These are phyloP conservation scores for Colletotrichum noveboracense DNA, from an alignment of 2,329 filamentous ascomycete genomes.

Conservation along the genomic window DNA sequence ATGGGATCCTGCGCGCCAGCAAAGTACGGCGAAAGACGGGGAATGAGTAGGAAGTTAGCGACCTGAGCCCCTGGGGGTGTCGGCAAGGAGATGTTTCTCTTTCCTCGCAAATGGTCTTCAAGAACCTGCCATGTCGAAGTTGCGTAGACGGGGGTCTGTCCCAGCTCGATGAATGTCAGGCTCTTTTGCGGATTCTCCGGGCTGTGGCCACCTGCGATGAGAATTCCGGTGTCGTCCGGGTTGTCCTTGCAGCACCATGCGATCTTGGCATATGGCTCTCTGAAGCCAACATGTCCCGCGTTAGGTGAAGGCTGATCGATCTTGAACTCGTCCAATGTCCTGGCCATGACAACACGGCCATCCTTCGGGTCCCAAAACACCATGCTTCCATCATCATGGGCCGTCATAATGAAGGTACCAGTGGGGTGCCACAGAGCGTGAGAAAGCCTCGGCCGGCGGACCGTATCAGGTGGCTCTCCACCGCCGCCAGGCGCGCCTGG, in stretches of 20 bases:
- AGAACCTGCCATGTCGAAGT: conserved; percentile 91
- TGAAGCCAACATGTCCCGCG: conserved; percentile 60
- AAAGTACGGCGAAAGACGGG: conserved; percentile 84
- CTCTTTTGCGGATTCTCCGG: conserved; percentile 73
- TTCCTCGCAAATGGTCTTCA: conserved; percentile 79
- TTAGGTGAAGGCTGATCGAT: conserved; percentile 69
- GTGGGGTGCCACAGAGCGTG: conserved; percentile 95
- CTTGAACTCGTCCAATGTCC: conserved; percentile 77
- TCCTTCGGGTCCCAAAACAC: conserved; percentile 96
- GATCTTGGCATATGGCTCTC: conserved; percentile 79
- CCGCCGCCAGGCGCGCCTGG: conserved; percentile 85
- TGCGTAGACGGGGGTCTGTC: conserved; percentile 85
- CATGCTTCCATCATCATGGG: conserved; percentile 88
- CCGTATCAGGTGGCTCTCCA: conserved; percentile 62
- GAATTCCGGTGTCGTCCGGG: conserved; percentile 87
- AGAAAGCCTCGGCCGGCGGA: conserved; percentile 75
- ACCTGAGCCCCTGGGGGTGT: conserved; percentile 81
- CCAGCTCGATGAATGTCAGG: conserved; percentile 88
- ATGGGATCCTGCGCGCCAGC: conserved; percentile 89
- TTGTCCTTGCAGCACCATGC: conserved; percentile 95
- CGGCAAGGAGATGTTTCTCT: conserved; percentile 72
- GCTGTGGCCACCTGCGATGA: conserved; percentile 82
- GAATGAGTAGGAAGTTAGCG: conserved; percentile 82
- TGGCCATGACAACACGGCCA: conserved; percentile 80
- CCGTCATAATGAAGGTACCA: conserved; percentile 85